These are phyloP conservation scores for Phanerochaete sordida DNA, from an alignment of 768 basidiomycete species.

Conservation along the genomic window DNA sequence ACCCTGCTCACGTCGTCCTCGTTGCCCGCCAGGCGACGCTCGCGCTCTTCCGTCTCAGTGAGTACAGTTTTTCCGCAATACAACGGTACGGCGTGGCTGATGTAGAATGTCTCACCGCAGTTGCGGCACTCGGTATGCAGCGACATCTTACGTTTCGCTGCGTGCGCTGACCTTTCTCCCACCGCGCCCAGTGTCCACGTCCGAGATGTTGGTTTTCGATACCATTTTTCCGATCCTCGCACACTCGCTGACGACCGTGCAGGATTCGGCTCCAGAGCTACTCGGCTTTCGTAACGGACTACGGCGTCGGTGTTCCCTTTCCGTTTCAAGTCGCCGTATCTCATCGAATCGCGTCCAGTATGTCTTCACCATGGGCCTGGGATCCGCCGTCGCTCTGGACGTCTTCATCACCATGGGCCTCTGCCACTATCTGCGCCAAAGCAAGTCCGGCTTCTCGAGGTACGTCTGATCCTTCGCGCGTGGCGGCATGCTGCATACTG, in stretches of 20 bases:
- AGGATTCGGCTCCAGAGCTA: constrained; percentile 15
- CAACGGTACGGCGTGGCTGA: background rate
- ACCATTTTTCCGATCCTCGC: background rate
- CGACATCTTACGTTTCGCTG: background rate
- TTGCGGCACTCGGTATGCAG: constrained; percentile 5
- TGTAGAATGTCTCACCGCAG: background rate
- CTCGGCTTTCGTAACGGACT: constrained; percentile 6
- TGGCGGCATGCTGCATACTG: background rate
- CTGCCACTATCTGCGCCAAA: constrained; percentile 5
- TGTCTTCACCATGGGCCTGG: constrained; percentile 17
- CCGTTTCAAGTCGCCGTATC: background rate
- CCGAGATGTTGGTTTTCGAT: constrained; percentile 8
- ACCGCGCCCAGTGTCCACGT: constrained; percentile 8
- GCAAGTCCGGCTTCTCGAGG: constrained; percentile 11
- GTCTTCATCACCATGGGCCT: constrained; percentile 10
- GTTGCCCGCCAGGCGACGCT: constrained; percentile 6
- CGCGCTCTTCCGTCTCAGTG: constrained; percentile 14
- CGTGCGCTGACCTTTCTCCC: background rate
- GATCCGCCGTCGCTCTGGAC: constrained; percentile 13
- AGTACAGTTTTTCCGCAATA: background rate
- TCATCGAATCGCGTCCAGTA: constrained; percentile 3
- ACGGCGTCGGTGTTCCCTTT: constrained; percentile 8
- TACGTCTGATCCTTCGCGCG: background rate
- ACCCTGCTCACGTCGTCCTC: background rate
- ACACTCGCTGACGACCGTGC: background rate